These are phyloP conservation scores for Aureobasidium sp. DNA, from an alignment of 2,329 filamentous ascomycete genomes.

Conservation along the genomic window DNA sequence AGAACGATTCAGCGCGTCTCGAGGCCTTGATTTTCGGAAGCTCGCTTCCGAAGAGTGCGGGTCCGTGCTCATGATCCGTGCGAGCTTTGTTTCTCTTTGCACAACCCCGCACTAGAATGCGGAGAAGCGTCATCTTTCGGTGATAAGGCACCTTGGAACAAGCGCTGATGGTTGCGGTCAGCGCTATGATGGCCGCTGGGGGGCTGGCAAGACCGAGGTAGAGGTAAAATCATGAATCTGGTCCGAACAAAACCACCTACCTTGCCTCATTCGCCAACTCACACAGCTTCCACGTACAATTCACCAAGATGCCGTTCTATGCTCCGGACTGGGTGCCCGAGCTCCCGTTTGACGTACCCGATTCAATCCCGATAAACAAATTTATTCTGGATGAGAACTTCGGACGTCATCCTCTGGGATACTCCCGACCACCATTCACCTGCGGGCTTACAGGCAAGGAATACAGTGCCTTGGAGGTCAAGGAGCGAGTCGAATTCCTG, in stretches of 20 bases:
- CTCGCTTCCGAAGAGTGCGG: not conserved
- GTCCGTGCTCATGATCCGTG: not conserved
- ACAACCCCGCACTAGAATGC: conserved; percentile 7
- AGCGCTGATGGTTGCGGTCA: not conserved
- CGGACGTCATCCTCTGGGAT: conserved; percentile 56
- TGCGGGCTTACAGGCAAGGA: conserved; percentile 67
- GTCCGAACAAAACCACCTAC: not conserved
- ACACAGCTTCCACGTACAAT: not conserved
- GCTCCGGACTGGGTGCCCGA: conserved; percentile 56
- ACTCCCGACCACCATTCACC: conserved; percentile 65
- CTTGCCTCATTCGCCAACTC: not conserved
- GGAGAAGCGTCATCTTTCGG: conserved; percentile 2
- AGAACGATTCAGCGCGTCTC: not conserved
- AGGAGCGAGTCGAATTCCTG: conserved; percentile 58
- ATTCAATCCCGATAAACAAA: conserved; percentile 65
- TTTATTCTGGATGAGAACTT: conserved; percentile 70
- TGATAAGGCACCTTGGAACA: not conserved
- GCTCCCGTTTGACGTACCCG: conserved; percentile 60
- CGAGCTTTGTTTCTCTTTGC: not conserved
- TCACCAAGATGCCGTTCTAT: conserved; percentile 44
- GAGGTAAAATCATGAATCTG: not conserved
- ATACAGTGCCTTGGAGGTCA: conserved; percentile 57
- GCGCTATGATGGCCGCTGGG: not conserved
- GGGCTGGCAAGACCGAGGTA: conserved; percentile 5
- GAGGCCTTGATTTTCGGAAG: conserved; percentile 1